These are phyloP conservation scores for Barnettozyma hawaiiensis DNA, from an alignment of 1,139 yeast genomes.

Conservation along the genomic window DNA sequence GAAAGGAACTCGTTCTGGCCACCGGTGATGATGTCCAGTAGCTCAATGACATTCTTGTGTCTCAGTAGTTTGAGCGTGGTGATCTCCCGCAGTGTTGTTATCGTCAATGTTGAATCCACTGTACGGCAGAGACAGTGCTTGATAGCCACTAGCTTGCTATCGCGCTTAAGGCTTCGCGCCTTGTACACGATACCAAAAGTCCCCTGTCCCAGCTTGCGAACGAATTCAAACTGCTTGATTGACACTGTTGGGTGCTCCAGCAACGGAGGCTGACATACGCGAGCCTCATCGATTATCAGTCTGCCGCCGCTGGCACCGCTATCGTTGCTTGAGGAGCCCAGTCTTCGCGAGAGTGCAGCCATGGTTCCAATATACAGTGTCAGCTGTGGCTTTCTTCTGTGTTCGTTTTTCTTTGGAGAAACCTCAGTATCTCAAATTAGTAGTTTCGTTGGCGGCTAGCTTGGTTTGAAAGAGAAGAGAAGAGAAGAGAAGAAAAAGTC, in stretches of 20 bases:
- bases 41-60: constrained; percentile 67
- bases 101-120: constrained; percentile 89
- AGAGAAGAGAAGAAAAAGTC: too few species aligned
- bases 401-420: too few species aligned
- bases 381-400: neutral
- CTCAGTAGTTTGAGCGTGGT: constrained; percentile 68
- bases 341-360: constrained; percentile 2
- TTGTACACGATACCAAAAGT: constrained; percentile 85
- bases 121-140: constrained; percentile 80
- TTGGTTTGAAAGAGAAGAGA: too few species aligned
- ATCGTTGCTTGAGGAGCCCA: neutral
- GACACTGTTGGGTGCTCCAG: constrained; percentile 9
- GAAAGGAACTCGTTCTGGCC: constrained; percentile 46
- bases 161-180: constrained; percentile 38
- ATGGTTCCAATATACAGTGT: neutral
- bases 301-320: neutral
- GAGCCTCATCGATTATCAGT: neutral
- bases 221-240: constrained; percentile 42
- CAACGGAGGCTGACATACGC: constrained; percentile 1
- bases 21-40: constrained; percentile 66
- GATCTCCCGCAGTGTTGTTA: constrained; percentile 92
- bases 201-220: constrained; percentile 83
- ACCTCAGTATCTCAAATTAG: too few species aligned
- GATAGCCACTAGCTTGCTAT: constrained; percentile 62
- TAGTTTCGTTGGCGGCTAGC: neutral